phyloP scores from a whole-genome alignment of 345 rosid genomes.

The Pelargonium nanum region DNA sequence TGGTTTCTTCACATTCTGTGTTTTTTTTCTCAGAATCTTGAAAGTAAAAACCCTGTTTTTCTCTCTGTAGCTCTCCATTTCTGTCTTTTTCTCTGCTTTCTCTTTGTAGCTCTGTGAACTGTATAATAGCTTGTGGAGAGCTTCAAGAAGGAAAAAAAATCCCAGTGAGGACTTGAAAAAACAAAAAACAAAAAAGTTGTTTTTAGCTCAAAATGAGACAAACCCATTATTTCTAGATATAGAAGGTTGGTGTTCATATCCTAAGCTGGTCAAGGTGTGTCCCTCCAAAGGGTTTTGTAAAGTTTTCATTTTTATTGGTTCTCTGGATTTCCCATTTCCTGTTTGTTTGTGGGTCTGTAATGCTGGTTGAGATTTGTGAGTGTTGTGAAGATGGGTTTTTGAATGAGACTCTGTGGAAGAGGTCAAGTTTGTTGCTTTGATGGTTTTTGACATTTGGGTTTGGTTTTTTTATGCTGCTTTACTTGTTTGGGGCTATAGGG shows the following conservation, averaged over 20 bases:
- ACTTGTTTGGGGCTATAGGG: not conserved
- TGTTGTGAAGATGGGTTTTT: not conserved
- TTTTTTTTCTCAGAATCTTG: too few relatives aligned
- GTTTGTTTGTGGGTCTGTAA: not conserved
- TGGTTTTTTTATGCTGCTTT: not conserved
- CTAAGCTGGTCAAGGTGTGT: not conserved
- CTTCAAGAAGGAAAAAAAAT: too few relatives aligned
- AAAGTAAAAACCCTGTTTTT: too few relatives aligned
- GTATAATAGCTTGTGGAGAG: not conserved
- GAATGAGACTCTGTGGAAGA: not conserved
- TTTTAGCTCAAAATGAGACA: not conserved
- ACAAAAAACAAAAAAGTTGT: not conserved
- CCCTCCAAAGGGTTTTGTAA: too few relatives aligned
- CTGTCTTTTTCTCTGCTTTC: too few relatives aligned
- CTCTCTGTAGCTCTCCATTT: too few relatives aligned
- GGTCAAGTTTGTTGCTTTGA: too few relatives aligned
- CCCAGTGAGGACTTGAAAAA: not conserved
- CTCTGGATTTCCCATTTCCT: not conserved
- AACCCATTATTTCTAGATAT: not conserved
- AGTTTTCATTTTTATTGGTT: not conserved
- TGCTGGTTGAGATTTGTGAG: not conserved
- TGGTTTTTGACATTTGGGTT: not conserved
- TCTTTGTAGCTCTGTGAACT: not conserved
- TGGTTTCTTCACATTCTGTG: not conserved
- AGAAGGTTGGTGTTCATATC: not conserved